Conservation (phyloP, 495 filamentous ascomycete species). For the Entonaema liquescens region DNA sequence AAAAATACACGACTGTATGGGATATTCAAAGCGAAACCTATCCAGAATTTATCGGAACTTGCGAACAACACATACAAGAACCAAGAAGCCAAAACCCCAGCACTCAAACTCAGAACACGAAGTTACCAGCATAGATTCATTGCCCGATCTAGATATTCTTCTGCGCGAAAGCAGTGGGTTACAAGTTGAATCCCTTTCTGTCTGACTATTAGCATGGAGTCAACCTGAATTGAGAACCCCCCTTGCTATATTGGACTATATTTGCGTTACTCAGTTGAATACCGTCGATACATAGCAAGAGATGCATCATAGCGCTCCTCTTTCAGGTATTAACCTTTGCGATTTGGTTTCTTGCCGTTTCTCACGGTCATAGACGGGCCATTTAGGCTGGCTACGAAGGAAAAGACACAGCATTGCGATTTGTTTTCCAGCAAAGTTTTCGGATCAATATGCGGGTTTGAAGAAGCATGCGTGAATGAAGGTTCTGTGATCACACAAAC, state of each 20-base stretch:
- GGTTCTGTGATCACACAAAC: neutral
- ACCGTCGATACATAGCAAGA: conserved; percentile 11
- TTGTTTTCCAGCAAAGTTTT: conserved; percentile 8
- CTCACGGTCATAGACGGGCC: neutral
- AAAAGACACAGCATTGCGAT: conserved; percentile 1
- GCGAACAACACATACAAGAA: neutral
- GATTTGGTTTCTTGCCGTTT: conserved; percentile 1
- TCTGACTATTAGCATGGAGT: conserved; percentile 3
- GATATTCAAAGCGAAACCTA: neutral
- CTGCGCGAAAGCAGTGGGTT: neutral
- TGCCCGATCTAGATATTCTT: neutral
- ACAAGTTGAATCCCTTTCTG: neutral
- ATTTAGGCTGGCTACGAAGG: conserved; percentile 10
- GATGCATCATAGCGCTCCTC: conserved; percentile 20
- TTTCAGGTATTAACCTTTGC: conserved; percentile 13
- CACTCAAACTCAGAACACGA: neutral
- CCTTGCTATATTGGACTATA: conserved; percentile 32
- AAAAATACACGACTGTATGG: conserved; percentile 9
- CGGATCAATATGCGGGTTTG: neutral
- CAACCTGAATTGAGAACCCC: conserved; percentile 8
- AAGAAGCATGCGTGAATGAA: neutral
- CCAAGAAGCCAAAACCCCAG: neutral
- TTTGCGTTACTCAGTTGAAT: conserved; percentile 30
- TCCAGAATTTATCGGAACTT: neutral
- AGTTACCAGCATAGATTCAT: neutral